These are phyloP conservation scores for Aspergillus awamori DNA, from an alignment of 2,329 filamentous ascomycete species.

Conservation along the genomic window DNA sequence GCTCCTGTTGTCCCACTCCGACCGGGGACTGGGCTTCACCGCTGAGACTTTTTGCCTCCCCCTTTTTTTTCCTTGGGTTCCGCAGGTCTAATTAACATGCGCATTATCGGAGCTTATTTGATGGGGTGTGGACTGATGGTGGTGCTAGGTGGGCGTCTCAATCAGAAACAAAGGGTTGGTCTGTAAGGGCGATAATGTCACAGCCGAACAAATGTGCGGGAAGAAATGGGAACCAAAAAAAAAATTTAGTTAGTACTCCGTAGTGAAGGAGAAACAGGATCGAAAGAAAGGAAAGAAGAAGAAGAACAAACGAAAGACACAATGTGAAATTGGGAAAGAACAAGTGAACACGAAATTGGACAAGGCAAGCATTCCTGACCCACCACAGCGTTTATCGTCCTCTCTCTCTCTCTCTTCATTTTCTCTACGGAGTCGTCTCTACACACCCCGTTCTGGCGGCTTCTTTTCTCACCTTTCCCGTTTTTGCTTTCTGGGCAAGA, in stretches of 20 bases:
- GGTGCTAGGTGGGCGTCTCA: neutral
- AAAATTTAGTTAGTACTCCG: neutral
- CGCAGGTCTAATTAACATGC: slow-evolving; percentile 8
- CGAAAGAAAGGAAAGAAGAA: neutral
- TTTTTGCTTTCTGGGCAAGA: neutral
- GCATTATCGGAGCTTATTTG: slow-evolving; percentile 3
- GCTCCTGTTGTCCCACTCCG: slow-evolving; percentile 12
- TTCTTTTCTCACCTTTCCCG: neutral
- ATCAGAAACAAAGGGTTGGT: slow-evolving; percentile 3
- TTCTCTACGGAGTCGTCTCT: neutral
- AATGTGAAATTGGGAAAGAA: neutral
- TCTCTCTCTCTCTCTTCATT: neutral
- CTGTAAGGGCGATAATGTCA: slow-evolving; percentile 2
- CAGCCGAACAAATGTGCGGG: neutral
- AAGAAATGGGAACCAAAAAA: neutral
- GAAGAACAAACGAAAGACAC: slow-evolving; percentile 1
- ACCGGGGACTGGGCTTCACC: slow-evolving; percentile 10
- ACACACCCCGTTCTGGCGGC: neutral
- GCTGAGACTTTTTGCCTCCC: slow-evolving; percentile 20
- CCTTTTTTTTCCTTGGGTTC: slow-evolving; percentile 16
- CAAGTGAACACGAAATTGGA: neutral
- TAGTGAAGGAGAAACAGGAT: neutral
- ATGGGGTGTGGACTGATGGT: neutral
- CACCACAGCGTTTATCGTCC: slow-evolving; percentile 1
- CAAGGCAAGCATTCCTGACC: neutral